phyloP scores from a whole-genome alignment of 176 grass and related monocot species.

The Thinopyrum elongatum region DNA sequence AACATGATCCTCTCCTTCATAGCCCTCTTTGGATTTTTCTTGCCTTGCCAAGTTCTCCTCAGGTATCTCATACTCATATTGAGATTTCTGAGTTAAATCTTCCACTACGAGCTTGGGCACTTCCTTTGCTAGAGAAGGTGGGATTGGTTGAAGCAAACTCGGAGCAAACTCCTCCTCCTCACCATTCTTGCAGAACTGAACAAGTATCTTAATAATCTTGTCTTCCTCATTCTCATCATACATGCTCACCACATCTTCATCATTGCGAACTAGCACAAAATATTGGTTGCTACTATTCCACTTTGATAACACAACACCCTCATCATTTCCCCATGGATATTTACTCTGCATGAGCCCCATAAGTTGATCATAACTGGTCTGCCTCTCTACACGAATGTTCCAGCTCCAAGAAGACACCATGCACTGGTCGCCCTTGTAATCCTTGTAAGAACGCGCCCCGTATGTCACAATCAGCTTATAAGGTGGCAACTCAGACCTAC shows the following conservation, averaged over 20 bases:
- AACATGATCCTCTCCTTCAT: not conserved
- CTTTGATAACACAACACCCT: not conserved
- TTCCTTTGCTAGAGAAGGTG: not conserved
- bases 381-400: no score
- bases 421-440: no score
- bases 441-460: no score
- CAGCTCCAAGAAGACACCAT: no score
- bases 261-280: not conserved
- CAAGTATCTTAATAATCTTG: not conserved
- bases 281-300: not conserved
- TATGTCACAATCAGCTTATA: no score
- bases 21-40: no score
- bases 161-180: not conserved
- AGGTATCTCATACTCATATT: no score
- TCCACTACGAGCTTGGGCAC: not conserved
- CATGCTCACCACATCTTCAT: not conserved
- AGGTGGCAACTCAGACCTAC: no score
- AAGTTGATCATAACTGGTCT: no score
- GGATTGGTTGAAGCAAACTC: not conserved
- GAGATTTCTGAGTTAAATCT: not conserved
- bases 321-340: not conserved
- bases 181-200: not conserved
- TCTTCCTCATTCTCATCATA: not conserved
- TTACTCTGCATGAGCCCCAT: no score
- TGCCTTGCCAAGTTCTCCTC: no score